A percentile compares a stretch with the other conserved stretches of the same genome.
phyloP scores from a whole-genome alignment of 2,329 filamentous ascomycete genomes.

The Cordyceps pruinosa region DNA sequence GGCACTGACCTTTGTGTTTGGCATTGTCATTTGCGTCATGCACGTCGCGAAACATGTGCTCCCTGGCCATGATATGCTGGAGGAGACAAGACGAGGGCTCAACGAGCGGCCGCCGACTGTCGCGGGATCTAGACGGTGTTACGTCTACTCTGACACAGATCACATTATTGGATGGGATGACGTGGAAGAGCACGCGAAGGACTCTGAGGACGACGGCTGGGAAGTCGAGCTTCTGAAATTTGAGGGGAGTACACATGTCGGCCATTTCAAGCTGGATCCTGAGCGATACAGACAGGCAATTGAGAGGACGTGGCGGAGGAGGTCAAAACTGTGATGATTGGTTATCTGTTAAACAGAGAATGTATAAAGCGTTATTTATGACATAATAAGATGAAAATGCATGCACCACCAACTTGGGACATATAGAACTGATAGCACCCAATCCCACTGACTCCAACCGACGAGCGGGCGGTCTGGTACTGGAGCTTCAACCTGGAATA shows the following conservation, averaged over 20 bases:
- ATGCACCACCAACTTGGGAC: too few species aligned
- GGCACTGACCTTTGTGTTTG: neutral
- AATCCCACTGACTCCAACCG: too few species aligned
- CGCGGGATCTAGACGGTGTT: neutral
- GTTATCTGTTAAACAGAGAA: too few species aligned
- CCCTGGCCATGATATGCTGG: neutral
- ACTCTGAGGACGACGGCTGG: neutral
- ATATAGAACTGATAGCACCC: too few species aligned
- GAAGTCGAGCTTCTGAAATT: neutral
- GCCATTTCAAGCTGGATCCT: neutral
- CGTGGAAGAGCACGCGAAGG: neutral
- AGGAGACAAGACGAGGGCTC: neutral
- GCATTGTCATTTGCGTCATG: neutral
- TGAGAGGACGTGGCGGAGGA: neutral
- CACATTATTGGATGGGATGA: neutral
- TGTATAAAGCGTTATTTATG: too few species aligned
- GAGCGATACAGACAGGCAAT: neutral
- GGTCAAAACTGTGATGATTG: neutral
- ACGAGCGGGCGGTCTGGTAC: too few species aligned
- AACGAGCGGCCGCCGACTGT: neutral
- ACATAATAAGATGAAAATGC: too few species aligned
- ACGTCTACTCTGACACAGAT: neutral
- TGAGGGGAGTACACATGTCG: neutral
- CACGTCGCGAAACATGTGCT: neutral
- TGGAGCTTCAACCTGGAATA: too few species aligned